Evolutionary conservation across 495 filamentous ascomycete species (phyloP).

Genomic region (Pyrenula aspistea): DNA sequence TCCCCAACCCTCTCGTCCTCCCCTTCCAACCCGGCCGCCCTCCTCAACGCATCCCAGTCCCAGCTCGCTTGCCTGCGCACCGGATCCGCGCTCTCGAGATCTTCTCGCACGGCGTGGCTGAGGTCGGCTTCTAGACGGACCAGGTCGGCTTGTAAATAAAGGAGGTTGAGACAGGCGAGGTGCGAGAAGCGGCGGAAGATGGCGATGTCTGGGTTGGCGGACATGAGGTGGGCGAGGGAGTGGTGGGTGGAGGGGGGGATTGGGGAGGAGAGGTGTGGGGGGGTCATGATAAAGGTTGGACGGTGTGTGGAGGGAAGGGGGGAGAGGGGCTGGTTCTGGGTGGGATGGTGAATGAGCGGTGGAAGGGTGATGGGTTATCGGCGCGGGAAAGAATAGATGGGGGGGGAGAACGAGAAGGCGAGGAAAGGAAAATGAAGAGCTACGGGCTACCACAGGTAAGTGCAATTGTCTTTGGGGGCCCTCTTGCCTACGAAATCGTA

Average conservation of each 20-base stretch:
- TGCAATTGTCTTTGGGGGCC: not conserved
- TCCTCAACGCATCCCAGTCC: not conserved
- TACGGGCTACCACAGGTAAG: not conserved
- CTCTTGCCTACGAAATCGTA: not conserved
- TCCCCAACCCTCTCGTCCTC: not conserved
- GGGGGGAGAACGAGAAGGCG: not conserved
- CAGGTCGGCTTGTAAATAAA: constrained; percentile 23
- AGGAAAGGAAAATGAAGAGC: not conserved
- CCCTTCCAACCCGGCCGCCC: not conserved
- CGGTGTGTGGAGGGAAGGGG: not conserved
- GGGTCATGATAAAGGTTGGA: constrained; percentile 2
- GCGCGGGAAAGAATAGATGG: not conserved
- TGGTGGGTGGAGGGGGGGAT: not conserved
- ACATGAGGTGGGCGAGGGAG: constrained; percentile 1
- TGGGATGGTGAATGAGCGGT: not conserved
- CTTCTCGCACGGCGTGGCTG: constrained; percentile 2
- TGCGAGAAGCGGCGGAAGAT: constrained; percentile 20
- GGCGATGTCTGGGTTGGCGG: constrained; percentile 3
- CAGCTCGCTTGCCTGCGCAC: not conserved
- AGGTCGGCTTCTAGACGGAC: constrained; percentile 17
- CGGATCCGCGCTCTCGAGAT: not conserved
- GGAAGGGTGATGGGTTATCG: not conserved
- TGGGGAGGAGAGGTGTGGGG: not conserved
- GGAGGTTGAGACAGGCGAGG: constrained; percentile 17
- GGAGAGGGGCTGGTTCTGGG: constrained; percentile 1